phyloP scores from a whole-genome alignment of 805 yeast genomes.

The Komagataella kurtzmanii region DNA sequence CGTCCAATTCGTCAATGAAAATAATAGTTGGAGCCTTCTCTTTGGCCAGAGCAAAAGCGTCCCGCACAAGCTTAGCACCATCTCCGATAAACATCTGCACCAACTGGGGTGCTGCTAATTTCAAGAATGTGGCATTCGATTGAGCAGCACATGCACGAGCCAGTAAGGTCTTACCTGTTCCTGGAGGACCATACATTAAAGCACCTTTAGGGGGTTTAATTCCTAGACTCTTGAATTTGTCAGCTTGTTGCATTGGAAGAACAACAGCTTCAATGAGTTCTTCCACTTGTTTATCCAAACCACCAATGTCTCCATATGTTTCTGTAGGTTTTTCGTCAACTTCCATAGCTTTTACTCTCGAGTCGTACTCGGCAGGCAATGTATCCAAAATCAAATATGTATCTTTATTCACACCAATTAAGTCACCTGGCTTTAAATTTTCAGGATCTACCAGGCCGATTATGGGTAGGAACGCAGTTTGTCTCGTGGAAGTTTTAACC shows the following conservation, averaged over 20 bases:
- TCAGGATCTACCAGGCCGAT: conserved; percentile 91
- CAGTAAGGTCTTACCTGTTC: conserved; percentile 93
- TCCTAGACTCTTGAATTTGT: conserved; percentile 86
- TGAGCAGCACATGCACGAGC: conserved; percentile 99
- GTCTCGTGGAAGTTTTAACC: conserved; percentile 93
- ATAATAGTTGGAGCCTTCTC: conserved; percentile 98
- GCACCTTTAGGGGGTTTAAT: conserved; percentile 99
- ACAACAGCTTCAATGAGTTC: conserved; percentile 98
- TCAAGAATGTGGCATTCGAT: conserved; percentile 91
- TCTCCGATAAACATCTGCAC: conserved; percentile 99
- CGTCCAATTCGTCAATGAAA: conserved; percentile 95
- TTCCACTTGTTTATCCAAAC: conserved; percentile 94
- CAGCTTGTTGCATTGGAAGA: conserved; percentile 96
- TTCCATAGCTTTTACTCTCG: conserved; percentile 96
- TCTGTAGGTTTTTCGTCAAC: conserved; percentile 98
- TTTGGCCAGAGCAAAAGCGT: conserved; percentile 93
- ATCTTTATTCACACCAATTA: conserved; percentile 96
- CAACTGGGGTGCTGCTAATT: conserved; percentile 94
- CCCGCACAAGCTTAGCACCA: conserved; percentile 95
- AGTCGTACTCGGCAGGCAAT: conserved; percentile 93
- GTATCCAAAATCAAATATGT: conserved; percentile 88
- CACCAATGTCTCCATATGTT: conserved; percentile 95
- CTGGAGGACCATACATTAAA: conserved; percentile 98
- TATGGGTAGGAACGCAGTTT: conserved; percentile 90
- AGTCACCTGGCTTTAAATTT: conserved; percentile 89